Evolutionary conservation across 345 rosid species (phyloP).

Genomic region (Populus deltoides): DNA sequence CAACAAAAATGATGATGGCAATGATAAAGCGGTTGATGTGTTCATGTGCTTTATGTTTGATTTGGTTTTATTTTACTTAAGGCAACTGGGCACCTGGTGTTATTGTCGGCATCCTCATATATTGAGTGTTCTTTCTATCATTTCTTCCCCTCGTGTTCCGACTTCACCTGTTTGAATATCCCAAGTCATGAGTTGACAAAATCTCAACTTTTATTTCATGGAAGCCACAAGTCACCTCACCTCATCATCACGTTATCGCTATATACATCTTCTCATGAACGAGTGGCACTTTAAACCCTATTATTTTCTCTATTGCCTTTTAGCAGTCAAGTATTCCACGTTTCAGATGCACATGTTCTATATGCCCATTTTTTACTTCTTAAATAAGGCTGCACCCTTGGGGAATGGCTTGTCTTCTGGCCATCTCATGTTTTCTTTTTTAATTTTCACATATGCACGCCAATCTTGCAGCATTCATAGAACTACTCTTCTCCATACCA

Average conservation of each 20-base stretch:
- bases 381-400: neutral
- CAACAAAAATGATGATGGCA: neutral
- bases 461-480: neutral
- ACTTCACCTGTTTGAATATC: neutral
- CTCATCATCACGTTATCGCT: neutral
- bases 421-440: no score
- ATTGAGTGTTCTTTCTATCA: neutral
- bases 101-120: neutral
- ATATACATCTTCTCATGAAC: neutral
- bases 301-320: neutral
- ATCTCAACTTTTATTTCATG: neutral
- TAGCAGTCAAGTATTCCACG: neutral
- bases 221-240: neutral
- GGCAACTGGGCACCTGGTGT: neutral
- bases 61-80: no score
- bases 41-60: neutral
- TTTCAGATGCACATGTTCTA: neutral
- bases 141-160: neutral
- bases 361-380: neutral
- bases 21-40: neutral
- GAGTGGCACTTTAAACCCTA: neutral
- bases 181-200: neutral
- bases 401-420: neutral
- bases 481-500: neutral
- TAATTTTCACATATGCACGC: neutral